Evolutionary conservation across 352 stramenopile species (phyloP).

Genomic region (Phytopythium boreale): DNA sequence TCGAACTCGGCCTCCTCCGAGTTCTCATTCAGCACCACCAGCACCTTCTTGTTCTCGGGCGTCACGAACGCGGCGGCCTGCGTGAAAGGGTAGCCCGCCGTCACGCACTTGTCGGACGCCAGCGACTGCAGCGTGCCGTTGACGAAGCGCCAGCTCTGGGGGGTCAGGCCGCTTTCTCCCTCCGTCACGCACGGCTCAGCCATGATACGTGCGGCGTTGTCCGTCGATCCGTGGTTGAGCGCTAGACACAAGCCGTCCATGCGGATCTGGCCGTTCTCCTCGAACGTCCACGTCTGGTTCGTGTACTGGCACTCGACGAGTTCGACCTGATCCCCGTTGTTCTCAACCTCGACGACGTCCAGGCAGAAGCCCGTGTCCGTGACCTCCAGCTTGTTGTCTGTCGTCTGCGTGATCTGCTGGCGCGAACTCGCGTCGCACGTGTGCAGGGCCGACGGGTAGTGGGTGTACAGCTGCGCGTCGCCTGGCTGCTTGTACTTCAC

Average conservation of each 20-base stretch:
- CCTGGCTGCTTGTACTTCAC: slow-evolving; percentile 50
- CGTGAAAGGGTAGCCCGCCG: slow-evolving; percentile 72
- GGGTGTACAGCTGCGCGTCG: slow-evolving; percentile 54
- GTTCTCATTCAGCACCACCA: slow-evolving; percentile 86
- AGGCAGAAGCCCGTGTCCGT: slow-evolving; percentile 61
- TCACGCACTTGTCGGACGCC: slow-evolving; percentile 68
- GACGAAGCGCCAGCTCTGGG: slow-evolving; percentile 65
- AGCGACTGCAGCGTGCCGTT: slow-evolving; percentile 52
- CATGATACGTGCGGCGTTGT: slow-evolving; percentile 49
- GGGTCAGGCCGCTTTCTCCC: slow-evolving; percentile 17
- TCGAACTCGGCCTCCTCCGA: slow-evolving; percentile 67
- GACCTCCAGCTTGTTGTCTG: slow-evolving; percentile 73
- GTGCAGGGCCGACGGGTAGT: slow-evolving; percentile 58
- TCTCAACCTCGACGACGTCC: slow-evolving; percentile 43
- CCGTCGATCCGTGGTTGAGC: slow-evolving; percentile 60
- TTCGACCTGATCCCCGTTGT: slow-evolving; percentile 53
- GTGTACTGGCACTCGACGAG: slow-evolving; percentile 73
- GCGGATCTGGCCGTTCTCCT: slow-evolving; percentile 41
- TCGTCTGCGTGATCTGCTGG: slow-evolving; percentile 49
- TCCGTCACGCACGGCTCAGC: slow-evolving; percentile 38
- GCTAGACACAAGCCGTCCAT: slow-evolving; percentile 65
- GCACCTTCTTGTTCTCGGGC: slow-evolving; percentile 64
- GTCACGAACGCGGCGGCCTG: slow-evolving; percentile 71
- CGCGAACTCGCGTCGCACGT: slow-evolving; percentile 65
- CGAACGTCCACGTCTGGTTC: slow-evolving; percentile 61